Evolutionary conservation across 495 filamentous ascomycete species (phyloP), one percentile per base, ranked within the genome.

Genomic region (Ramalina intermedia): DNA sequence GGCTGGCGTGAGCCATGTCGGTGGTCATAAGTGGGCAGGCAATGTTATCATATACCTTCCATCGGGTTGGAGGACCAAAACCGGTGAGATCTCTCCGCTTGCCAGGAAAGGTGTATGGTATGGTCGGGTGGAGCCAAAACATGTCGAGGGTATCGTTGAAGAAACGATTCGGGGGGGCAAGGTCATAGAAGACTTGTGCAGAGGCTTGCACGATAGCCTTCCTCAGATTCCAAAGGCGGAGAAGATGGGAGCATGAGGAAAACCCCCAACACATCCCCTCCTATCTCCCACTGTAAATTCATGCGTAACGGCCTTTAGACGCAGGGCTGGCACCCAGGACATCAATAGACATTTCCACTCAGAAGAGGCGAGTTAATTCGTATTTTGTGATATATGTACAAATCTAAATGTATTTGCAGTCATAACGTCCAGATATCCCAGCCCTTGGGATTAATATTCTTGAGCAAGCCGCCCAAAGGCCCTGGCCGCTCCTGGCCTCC

Each of bases 41-140:
- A 96, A 96, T 66, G 80, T 95, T 13, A 87, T 96, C 43, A 65
- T 96, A 1, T 96, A 95, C 61, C 66, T 95, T 3, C 90, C 90
- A 3, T 81, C 69, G 61, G 58, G 6, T 47, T 26, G 21, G 59
- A 55, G 6, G 68, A 47, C 44, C 20, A 47, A 66, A 1, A 56
- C 51, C 4, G 70, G 66, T 2, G 52, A 63, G 45, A 41, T 37
- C n/a, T 70, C 78, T 62, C 71, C 78, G 17, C 63, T 94, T 50
- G 82, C 79, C 1, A 89, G 89, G 1, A 79, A 77, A 58, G 89
- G 90, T 0, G 80, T 96, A 29, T 96, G 90, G 90, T 96, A 96
- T 67, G 90, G 88, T 1, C 68, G 90, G 41, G 80, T 96, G 20
- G 83, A 86, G 59, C 87, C 90, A 0, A 79, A 70, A 50, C 81